Evolutionary conservation across 2,329 filamentous ascomycete genomes (phyloP).

Genomic region (Davidsoniella neocaledoniae): DNA sequence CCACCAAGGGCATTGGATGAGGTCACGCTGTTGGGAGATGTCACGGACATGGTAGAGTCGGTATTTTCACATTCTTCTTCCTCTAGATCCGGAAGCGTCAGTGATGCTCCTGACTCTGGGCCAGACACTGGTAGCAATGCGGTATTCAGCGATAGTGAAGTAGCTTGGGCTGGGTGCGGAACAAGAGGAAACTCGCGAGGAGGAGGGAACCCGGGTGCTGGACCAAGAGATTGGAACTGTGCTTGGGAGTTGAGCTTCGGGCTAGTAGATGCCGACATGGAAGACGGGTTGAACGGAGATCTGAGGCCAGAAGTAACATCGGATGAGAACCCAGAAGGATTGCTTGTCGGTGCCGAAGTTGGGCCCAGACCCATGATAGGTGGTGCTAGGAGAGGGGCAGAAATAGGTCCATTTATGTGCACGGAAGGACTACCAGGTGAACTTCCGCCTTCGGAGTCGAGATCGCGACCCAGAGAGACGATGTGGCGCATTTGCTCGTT

Average conservation of each 20-base stretch:
- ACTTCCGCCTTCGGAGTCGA: not conserved
- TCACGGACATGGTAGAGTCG: too few relatives aligned
- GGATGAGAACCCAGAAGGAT: not conserved
- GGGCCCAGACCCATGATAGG: not conserved
- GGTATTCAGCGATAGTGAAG: not conserved
- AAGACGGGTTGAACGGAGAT: not conserved
- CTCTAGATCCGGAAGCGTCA: not conserved
- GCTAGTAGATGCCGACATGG: not conserved
- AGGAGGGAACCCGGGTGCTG: not conserved
- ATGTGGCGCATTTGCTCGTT: conserved; percentile 2
- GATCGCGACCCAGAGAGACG: not conserved
- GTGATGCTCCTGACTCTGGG: conserved; percentile 14
- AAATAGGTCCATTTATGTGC: not conserved
- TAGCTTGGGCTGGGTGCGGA: not conserved
- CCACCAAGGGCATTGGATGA: too few relatives aligned
- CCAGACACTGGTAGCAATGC: conserved; percentile 21
- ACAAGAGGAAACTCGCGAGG: conserved; percentile 5
- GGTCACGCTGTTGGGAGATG: too few relatives aligned
- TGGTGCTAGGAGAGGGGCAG: not conserved
- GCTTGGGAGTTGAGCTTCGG: not conserved
- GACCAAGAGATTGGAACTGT: not conserved
- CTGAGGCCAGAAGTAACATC: not conserved
- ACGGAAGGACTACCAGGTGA: not conserved
- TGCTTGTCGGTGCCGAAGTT: not conserved
- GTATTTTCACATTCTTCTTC: not conserved